Evolutionary conservation across 768 basidiomycete species (phyloP).

Genomic region (Mycena metata): DNA sequence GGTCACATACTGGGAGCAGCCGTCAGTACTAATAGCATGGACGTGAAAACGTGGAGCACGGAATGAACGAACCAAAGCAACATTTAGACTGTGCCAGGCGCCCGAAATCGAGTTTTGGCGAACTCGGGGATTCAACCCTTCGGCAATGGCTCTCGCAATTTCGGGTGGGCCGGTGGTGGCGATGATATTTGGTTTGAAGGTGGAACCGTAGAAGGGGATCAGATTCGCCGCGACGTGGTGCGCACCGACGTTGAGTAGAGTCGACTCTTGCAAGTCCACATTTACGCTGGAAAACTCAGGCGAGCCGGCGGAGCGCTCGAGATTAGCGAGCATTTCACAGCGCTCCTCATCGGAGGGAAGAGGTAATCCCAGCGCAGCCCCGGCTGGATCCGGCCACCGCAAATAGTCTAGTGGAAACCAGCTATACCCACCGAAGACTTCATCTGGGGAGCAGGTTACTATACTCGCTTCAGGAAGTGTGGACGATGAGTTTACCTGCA

Average conservation of each 20-base stretch:
- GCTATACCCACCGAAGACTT: slow-evolving; percentile 29
- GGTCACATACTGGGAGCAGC: too few species aligned
- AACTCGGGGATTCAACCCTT: slow-evolving; percentile 30
- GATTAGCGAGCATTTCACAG: background rate
- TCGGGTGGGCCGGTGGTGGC: too few species aligned
- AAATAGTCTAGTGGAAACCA: slow-evolving; percentile 29
- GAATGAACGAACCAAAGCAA: slow-evolving; percentile 18
- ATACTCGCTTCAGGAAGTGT: too few species aligned
- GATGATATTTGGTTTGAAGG: slow-evolving; percentile 27
- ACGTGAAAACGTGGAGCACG: background rate
- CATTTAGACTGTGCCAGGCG: slow-evolving; percentile 32
- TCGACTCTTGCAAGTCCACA: background rate
- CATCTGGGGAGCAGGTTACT: too few species aligned
- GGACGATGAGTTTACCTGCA: too few species aligned
- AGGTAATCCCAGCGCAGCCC: slow-evolving; percentile 3
- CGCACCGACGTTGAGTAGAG: slow-evolving; percentile 11
- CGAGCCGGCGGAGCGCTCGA: background rate
- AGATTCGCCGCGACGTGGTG: slow-evolving; percentile 20
- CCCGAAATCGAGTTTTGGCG: slow-evolving; percentile 28
- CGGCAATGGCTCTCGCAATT: slow-evolving; percentile 23
- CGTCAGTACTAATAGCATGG: slow-evolving; percentile 18
- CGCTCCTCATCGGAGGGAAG: slow-evolving; percentile 24
- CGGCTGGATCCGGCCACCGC: slow-evolving; percentile 20
- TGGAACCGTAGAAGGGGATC: slow-evolving; percentile 15
- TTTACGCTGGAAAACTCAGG: background rate